phyloP scores from a whole-genome alignment of 768 basidiomycete genomes.

The Auriscalpium vulgare region DNA sequence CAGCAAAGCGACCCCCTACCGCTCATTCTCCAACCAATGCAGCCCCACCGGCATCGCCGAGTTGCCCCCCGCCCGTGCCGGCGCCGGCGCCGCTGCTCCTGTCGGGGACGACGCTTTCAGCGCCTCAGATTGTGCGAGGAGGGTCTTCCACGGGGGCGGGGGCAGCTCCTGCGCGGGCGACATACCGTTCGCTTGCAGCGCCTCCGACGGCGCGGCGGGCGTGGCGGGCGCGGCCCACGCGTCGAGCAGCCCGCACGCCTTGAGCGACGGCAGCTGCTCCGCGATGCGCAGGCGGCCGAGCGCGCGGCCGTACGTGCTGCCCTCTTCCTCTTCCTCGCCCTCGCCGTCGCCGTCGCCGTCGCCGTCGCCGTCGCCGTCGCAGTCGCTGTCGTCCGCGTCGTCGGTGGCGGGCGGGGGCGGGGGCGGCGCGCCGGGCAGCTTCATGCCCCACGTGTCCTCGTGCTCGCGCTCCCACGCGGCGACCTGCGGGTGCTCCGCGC shows the following conservation, averaged over 20 bases:
- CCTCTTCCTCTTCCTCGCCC: too few relatives aligned
- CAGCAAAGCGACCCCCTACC: constrained; percentile 16
- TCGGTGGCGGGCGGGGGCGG: not conserved
- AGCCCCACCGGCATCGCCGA: constrained; percentile 57
- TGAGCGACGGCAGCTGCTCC: constrained; percentile 59
- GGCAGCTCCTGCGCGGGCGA: not conserved
- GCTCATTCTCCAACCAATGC: constrained; percentile 62
- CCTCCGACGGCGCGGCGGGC: too few relatives aligned
- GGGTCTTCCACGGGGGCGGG: not conserved
- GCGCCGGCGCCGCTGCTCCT: constrained; percentile 12
- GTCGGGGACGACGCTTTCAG: not conserved
- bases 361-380: constrained; percentile 2
- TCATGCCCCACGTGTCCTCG: constrained; percentile 59
- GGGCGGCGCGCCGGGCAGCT: constrained; percentile 26
- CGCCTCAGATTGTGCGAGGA: not conserved
- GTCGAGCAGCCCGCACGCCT: constrained; percentile 66
- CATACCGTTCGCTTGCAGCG: not conserved
- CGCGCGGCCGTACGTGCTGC: constrained; percentile 6
- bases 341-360: not conserved
- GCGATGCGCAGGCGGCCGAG: not conserved
- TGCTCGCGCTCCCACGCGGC: constrained; percentile 56
- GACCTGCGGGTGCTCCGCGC: constrained; percentile 43
- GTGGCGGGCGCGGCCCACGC: constrained; percentile 32
- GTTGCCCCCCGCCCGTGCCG: constrained; percentile 13
- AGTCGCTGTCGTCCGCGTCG: constrained; percentile 8